Base-by-base conservation (phyloP, 176 grass and related monocot genomes). In the Carex littledalei region DNA sequence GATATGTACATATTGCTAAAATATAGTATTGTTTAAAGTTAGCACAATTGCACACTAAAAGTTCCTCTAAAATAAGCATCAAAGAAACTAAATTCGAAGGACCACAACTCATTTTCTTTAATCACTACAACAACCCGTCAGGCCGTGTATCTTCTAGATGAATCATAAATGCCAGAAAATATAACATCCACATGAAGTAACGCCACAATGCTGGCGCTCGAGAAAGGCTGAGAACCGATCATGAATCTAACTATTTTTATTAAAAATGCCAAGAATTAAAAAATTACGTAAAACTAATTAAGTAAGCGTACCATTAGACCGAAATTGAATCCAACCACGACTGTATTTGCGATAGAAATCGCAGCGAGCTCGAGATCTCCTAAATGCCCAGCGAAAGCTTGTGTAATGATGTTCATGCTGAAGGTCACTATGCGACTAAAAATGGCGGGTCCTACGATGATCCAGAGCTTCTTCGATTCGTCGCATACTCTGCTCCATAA, bases 371-470 rank as follows among this genome's bases (percentile, higher is more conserved):
- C 96, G 77, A 95, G 93, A 80, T 98, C 93, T 57, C 96, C 96
- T 86, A 98, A 84, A 83, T 98, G 96, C 1, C 96, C 96, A 1
- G 96, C 96, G 83, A 98, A 98, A 78, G 96, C 96, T 84, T 98
- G 96, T 4, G 93, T 95, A 88, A 98, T 95, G 64, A 98, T 84
- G 86, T 98, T 98, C 91, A 95, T 94, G 91, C 91, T 93, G 91
- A 86, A 98, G 55, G 75, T 89, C 62, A 94, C 96, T 63, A 98
- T 89, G 34, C 96, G 91, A 86, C 91, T 94, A 84, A 98, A 92
- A 39, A 98, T 98, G 80, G 96, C 96, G 16, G 96, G 96, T 47
- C 76, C 96, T 54, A 98, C 96, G 64, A 98, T 95, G 43, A 72
- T 77, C 93, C 96, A 98, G 15, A 98, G 87, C 85, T 92, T 92